phyloP scores from a whole-genome alignment of 2,329 filamentous ascomycete species.

The Aspergillus fructus region DNA sequence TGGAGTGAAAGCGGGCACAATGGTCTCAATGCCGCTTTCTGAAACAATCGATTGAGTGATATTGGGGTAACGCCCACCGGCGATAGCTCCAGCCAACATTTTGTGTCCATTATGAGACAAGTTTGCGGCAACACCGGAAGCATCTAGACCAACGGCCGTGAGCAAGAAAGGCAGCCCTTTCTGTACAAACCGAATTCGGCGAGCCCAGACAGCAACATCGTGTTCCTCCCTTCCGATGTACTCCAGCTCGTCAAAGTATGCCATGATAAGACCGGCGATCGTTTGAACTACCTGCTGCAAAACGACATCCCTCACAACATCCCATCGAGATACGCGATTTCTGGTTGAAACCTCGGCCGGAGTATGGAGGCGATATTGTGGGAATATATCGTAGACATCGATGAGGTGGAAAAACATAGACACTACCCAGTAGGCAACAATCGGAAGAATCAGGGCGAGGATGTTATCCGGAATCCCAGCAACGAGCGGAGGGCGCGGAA shows the following conservation, averaged over 20 bases:
- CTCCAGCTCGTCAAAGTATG: conserved; percentile 70
- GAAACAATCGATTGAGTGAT: conserved; percentile 61
- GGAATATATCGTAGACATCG: conserved; percentile 80
- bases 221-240: conserved; percentile 77
- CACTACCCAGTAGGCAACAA: conserved; percentile 83
- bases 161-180: conserved; percentile 72
- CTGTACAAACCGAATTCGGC: conserved; percentile 75
- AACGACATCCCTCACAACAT: conserved; percentile 87
- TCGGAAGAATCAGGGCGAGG: conserved; percentile 71
- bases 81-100: conserved; percentile 70
- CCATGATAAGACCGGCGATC: conserved; percentile 65
- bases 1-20: conserved; percentile 70
- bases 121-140: conserved; percentile 71
- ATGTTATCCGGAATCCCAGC: conserved; percentile 78
- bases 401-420: conserved; percentile 86
- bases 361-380: conserved; percentile 90
- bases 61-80: conserved; percentile 78
- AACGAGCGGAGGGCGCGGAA: conserved; percentile 68
- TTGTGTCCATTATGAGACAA: conserved; percentile 67
- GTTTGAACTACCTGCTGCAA: conserved; percentile 91
- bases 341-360: conserved; percentile 85
- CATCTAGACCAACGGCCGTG: conserved; percentile 72
- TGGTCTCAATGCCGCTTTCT: conserved; percentile 47
- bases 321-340: conserved; percentile 80
- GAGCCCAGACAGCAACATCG: conserved; percentile 87